Evolutionary conservation across 225 moss, liverwort and hornwort species (phyloP).

Genomic region (Marchantia paleacea): DNA sequence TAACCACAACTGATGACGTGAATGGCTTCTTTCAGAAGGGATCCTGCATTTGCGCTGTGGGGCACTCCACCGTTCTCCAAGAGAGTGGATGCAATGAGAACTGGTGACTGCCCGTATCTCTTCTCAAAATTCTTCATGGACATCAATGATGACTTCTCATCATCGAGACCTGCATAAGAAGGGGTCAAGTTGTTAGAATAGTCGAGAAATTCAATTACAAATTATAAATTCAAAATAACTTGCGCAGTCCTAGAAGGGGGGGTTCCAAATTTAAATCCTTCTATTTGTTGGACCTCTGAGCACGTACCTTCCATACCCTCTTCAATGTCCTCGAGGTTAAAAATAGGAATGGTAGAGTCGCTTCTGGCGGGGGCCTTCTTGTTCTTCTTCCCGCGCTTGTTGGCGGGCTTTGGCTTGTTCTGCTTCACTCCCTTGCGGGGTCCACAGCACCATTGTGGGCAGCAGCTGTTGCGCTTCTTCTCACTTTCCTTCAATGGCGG

Average conservation of each 20-base stretch:
- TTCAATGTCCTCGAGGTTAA: constrained; percentile 87
- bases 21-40: constrained; percentile 89
- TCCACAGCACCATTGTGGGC: constrained; percentile 67
- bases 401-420: constrained; percentile 48
- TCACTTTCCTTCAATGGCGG: constrained; percentile 59
- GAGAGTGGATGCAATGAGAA: constrained; percentile 81
- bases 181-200: background rate
- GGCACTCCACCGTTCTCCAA: constrained; percentile 79
- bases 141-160: constrained; percentile 73
- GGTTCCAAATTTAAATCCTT: background rate
- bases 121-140: constrained; percentile 92
- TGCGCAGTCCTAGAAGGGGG: background rate
- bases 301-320: constrained; percentile 59
- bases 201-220: too few relatives aligned
- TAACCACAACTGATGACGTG: constrained; percentile 98
- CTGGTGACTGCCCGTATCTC: constrained; percentile 91
- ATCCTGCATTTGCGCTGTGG: constrained; percentile 83
- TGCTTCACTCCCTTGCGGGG: constrained; percentile 68
- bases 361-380: constrained; percentile 73
- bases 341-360: constrained; percentile 87
- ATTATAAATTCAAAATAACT: background rate
- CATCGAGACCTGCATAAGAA: constrained; percentile 41
- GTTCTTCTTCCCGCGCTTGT: constrained; percentile 48
- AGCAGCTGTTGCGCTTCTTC: constrained; percentile 36
- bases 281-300: background rate